Evolutionary conservation across 768 basidiomycete species (phyloP).

Genomic region (Rhizopogon sp.): DNA sequence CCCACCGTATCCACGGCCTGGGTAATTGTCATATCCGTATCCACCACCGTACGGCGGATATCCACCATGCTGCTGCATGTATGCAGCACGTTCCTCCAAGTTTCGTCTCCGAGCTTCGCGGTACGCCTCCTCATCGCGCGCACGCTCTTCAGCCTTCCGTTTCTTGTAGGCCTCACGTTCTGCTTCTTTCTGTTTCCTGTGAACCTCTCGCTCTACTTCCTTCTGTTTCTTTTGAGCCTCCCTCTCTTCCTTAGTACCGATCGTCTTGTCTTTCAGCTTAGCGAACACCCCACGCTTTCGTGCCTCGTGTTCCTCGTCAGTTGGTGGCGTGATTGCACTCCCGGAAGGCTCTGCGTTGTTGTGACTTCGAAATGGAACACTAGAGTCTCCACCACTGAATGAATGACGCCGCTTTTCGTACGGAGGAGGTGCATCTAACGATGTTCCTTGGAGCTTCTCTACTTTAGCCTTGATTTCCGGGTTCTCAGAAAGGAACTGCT

Average conservation of each 20-base stretch:
- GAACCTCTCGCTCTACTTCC: slow-evolving; percentile 53
- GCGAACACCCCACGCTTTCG: slow-evolving; percentile 52
- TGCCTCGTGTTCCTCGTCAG: slow-evolving; percentile 4
- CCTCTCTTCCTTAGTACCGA: slow-evolving; percentile 62
- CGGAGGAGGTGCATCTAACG: slow-evolving; percentile 19
- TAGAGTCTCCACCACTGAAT: slow-evolving; percentile 12
- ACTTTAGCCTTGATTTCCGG: slow-evolving; percentile 41
- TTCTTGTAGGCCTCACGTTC: slow-evolving; percentile 46
- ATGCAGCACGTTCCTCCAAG: slow-evolving; percentile 27
- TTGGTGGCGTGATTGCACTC: background rate
- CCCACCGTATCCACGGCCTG: background rate
- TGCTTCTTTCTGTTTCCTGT: slow-evolving; percentile 37
- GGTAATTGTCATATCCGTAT: background rate
- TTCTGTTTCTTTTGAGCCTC: slow-evolving; percentile 35
- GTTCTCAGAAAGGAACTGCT: slow-evolving; percentile 53
- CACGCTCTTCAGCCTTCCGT: slow-evolving; percentile 25
- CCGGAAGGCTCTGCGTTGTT: background rate
- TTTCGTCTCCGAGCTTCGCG: slow-evolving; percentile 15
- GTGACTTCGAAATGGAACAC: background rate
- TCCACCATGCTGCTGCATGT: slow-evolving; percentile 26
- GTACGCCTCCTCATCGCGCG: slow-evolving; percentile 15
- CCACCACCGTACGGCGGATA: slow-evolving; percentile 26
- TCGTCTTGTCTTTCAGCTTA: slow-evolving; percentile 58
- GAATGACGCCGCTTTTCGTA: slow-evolving; percentile 27
- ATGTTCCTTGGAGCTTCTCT: slow-evolving; percentile 1